phyloP scores from a whole-genome alignment of 2,329 filamentous ascomycete species.

The Arthrocladium fulminans region DNA sequence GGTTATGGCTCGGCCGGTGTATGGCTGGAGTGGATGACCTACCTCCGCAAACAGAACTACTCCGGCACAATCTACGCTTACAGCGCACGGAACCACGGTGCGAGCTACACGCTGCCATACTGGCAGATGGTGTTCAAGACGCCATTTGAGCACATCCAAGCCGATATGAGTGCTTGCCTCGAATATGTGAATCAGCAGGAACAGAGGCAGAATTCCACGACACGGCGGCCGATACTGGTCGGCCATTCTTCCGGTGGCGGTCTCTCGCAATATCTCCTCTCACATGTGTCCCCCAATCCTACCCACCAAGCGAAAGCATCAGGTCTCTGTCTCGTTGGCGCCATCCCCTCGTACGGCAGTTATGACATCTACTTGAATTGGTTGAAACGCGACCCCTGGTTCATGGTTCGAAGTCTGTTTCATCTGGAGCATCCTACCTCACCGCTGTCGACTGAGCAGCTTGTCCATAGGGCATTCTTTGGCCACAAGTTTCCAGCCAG shows the following conservation, averaged over 20 bases:
- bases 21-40: constrained; percentile 46
- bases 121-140: constrained; percentile 42
- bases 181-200: constrained; percentile 25
- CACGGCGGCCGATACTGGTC: constrained; percentile 30
- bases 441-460: constrained; percentile 42
- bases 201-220: constrained; percentile 24
- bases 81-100: constrained; percentile 46
- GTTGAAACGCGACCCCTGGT: constrained; percentile 41
- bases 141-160: constrained; percentile 33
- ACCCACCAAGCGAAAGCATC: constrained; percentile 29
- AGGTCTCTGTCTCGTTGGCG: constrained; percentile 40
- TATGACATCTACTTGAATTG: constrained; percentile 39
- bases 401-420: constrained; percentile 38
- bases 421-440: constrained; percentile 45
- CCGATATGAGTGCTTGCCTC: constrained; percentile 39
- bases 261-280: constrained; percentile 42
- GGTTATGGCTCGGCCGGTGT: constrained; percentile 47
- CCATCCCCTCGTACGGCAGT: constrained; percentile 41
- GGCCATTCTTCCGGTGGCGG: constrained; percentile 47
- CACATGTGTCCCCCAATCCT: constrained; percentile 25
- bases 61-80: constrained; percentile 42
- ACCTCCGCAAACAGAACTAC: constrained; percentile 37
- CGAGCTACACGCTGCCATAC: constrained; percentile 44
- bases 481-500: constrained; percentile 34
- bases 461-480: constrained; percentile 46